phyloP scores from a whole-genome alignment of 2,329 filamentous ascomycete genomes.

The Cercospora canescens region DNA sequence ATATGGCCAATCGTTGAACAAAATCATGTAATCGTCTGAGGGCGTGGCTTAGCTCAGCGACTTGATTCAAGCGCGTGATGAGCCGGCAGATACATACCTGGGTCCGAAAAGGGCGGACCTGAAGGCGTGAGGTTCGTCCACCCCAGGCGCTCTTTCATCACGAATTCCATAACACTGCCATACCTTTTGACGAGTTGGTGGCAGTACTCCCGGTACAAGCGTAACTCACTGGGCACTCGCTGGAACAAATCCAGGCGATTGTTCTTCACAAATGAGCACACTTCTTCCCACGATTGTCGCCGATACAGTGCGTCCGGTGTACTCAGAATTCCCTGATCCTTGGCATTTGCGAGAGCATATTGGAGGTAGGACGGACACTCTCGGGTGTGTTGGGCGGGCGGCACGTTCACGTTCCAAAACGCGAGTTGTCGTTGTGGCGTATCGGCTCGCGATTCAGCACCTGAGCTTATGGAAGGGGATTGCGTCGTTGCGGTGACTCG shows the following conservation, averaged over 20 bases:
- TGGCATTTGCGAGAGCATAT: slow-evolving; percentile 55
- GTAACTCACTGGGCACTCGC: slow-evolving; percentile 72
- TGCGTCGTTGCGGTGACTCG: not conserved
- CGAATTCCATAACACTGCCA: slow-evolving; percentile 76
- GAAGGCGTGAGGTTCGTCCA: slow-evolving; percentile 57
- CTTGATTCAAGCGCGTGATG: not conserved
- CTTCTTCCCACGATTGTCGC: slow-evolving; percentile 67
- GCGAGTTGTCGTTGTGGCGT: slow-evolving; percentile 39
- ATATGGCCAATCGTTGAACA: slow-evolving; percentile 95
- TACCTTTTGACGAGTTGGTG: slow-evolving; percentile 63
- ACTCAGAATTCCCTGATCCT: slow-evolving; percentile 69
- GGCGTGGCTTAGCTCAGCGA: not conserved
- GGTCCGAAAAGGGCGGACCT: not conserved
- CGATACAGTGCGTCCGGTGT: slow-evolving; percentile 68
- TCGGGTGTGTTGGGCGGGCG: slow-evolving; percentile 58
- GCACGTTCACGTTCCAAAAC: slow-evolving; percentile 84
- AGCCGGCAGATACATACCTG: not conserved
- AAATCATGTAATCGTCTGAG: slow-evolving; percentile 58
- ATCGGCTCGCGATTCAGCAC: not conserved
- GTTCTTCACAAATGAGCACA: slow-evolving; percentile 60
- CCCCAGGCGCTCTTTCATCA: slow-evolving; percentile 66
- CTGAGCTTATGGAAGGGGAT: not conserved
- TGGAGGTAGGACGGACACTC: slow-evolving; percentile 72
- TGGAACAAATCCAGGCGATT: slow-evolving; percentile 78
- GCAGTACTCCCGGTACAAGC: slow-evolving; percentile 73